Evolutionary conservation across 192 early-diverging fungal genomes (phyloP), one percentile per base, ranked within the genome.

Genomic region (Glomus cerebriforme): DNA sequence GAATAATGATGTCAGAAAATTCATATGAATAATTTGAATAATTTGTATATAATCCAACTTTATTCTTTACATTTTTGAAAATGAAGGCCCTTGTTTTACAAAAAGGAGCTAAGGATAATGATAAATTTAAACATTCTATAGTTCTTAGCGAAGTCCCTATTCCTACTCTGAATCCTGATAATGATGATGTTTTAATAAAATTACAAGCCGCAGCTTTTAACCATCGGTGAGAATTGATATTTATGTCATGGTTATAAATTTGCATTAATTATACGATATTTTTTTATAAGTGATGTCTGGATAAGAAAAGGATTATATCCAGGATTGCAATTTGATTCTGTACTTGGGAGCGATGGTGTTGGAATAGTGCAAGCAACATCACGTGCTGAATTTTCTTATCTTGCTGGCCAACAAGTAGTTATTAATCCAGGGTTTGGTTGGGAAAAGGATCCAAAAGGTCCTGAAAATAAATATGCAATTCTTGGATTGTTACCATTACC

Each of bases 401-500:
- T 68, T 8, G 29, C 73, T 10, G 89, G 89, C 5, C 78, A 79
- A 59, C 65, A 75, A 10, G 87, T 90, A 43, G 77, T 90, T 9
- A 79, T 91, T 63, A 89, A 85, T 80, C 86, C 90, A 22, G 80
- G 81, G 19, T 58, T 84, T 3, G 89, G 89, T 17, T 93, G 91
- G 91, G 78, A 79, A 15, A 78, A 70, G 9, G 87, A 92, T 69
- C 83, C 84, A 27, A 67, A 80, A 49, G 85, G 79, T 7, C 91
- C 92, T 3, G 92, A 93, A 83, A 81, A 85, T n/a, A 59, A 70
- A 15, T 87, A 74, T 29, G 62, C 73, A 5, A 83, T 87, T 39
- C 81, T 86, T 59, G 85, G 86, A 81, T 7, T 90, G 91, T 91
- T 29, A 88, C 91, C 9, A 85, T 92, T 37, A 82, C 90, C 19